These are phyloP conservation scores for Chrysoporthe deuterocubensis DNA, from an alignment of 2,329 filamentous ascomycete genomes.

Conservation along the genomic window DNA sequence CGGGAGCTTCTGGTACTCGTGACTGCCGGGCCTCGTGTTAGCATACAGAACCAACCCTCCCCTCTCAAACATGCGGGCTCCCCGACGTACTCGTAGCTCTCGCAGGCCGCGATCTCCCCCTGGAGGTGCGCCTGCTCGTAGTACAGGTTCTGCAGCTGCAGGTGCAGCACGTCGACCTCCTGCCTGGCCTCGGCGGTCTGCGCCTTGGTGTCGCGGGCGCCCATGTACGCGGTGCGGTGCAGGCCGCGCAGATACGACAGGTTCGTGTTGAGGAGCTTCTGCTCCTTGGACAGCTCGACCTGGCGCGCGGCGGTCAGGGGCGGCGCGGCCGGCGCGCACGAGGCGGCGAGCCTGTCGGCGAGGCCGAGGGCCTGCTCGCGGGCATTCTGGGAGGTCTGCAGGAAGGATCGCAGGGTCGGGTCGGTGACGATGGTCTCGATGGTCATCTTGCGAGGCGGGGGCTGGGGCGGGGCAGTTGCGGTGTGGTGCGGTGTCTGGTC, in stretches of 20 bases:
- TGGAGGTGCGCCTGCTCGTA: constrained; percentile 93
- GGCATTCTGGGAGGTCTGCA: constrained; percentile 74
- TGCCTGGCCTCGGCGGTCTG: constrained; percentile 84
- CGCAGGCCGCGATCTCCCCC: constrained; percentile 87
- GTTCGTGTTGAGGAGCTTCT: constrained; percentile 79
- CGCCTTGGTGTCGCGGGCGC: constrained; percentile 83
- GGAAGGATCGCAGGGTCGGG: constrained; percentile 66
- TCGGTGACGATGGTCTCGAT: constrained; percentile 65
- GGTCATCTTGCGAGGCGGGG: constrained; percentile 47
- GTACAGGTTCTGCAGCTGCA: constrained; percentile 93
- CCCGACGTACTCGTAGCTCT: constrained; percentile 80
- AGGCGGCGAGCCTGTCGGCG: constrained; percentile 55
- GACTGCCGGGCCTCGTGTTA: constrained; percentile 52
- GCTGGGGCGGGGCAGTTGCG: not conserved
- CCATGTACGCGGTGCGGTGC: constrained; percentile 80
- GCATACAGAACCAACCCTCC: not conserved
- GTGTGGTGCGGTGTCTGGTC: not conserved
- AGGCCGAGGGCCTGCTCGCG: constrained; percentile 72
- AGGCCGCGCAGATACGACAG: constrained; percentile 80
- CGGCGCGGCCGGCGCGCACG: constrained; percentile 48
- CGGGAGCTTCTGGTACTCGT: constrained; percentile 85
- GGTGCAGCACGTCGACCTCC: constrained; percentile 87
- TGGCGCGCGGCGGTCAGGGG: constrained; percentile 52
- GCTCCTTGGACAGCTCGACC: constrained; percentile 70
- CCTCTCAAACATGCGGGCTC: not conserved